Evolutionary conservation across 2,329 filamentous ascomycete species (phyloP).

Genomic region (Lachnellula cervina): DNA sequence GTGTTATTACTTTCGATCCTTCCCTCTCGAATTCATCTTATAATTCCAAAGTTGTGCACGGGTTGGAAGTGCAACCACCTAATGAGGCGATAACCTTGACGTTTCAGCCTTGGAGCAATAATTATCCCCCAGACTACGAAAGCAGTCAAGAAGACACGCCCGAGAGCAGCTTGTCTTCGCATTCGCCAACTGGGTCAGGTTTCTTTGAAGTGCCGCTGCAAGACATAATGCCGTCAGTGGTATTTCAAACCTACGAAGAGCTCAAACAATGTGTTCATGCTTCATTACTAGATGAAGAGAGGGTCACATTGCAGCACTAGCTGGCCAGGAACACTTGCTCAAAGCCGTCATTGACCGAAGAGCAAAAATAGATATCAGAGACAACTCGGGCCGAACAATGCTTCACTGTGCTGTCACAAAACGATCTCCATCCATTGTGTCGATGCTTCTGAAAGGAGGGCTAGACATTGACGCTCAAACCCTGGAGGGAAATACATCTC

Average conservation of each 20-base stretch:
- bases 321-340: neutral
- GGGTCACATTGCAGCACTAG: neutral
- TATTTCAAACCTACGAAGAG: neutral
- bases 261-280: neutral
- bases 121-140: no score
- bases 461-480: neutral
- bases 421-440: neutral
- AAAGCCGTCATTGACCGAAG: neutral
- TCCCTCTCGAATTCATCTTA: neutral
- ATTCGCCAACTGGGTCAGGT: no score
- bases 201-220: no score
- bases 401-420: slow-evolving; percentile 1
- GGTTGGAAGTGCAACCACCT: neutral
- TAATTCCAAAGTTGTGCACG: neutral
- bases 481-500: neutral
- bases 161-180: no score
- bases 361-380: neutral
- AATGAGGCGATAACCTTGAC: no score
- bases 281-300: no score
- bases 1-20: neutral
- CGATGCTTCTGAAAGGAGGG: neutral
- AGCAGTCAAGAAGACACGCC: no score
- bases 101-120: no score
- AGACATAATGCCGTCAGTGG: no score
- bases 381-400: neutral